Evolutionary conservation across 495 filamentous ascomycete species (phyloP).

Genomic region (Tuber umbilicatum): DNA sequence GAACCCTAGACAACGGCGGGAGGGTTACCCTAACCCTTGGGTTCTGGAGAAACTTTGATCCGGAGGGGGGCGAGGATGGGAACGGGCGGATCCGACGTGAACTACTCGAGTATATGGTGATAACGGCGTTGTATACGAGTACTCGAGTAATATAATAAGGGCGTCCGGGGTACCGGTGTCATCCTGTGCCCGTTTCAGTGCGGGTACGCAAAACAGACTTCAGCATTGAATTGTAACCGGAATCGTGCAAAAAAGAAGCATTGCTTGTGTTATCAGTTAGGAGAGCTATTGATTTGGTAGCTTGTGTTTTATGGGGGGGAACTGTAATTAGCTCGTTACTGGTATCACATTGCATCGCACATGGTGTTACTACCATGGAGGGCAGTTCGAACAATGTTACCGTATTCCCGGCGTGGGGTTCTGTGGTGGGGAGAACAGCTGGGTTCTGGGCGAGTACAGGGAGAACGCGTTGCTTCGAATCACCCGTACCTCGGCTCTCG

Average conservation of each 20-base stretch:
- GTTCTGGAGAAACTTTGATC: neutral
- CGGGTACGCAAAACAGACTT: neutral
- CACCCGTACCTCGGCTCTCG: neutral
- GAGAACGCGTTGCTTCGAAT: neutral
- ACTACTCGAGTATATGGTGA: neutral
- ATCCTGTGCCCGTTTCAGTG: neutral
- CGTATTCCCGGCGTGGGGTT: neutral
- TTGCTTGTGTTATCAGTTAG: neutral
- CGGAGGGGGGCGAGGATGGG: neutral
- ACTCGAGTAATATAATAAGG: neutral
- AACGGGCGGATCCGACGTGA: neutral
- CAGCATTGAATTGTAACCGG: neutral
- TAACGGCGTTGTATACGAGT: neutral
- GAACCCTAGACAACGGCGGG: neutral
- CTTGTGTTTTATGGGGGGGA: neutral
- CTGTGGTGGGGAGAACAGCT: neutral
- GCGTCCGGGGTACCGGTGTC: neutral
- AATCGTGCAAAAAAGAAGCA: neutral
- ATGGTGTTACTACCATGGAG: neutral
- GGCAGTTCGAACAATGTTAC: neutral
- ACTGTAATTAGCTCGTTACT: neutral
- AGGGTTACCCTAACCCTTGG: neutral
- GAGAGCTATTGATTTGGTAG: neutral
- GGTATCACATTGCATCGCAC: neutral
- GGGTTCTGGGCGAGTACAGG: constrained; percentile 1